Conservation (phyloP, 371 early-diverging fungal genomes). For the Massospora cicadina region DNA sequence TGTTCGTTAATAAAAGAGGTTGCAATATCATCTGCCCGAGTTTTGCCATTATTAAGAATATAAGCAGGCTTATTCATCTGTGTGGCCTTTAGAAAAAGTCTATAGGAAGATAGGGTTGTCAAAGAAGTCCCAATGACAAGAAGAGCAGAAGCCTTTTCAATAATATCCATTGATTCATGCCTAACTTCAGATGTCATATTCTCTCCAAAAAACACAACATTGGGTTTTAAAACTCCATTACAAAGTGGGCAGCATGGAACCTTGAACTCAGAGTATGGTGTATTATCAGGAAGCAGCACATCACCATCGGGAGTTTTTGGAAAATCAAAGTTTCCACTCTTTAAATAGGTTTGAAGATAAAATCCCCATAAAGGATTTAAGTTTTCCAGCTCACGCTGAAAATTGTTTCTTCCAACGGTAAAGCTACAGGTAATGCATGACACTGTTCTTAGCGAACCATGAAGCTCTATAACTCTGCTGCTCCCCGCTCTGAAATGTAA, state of each 20-base stretch:
- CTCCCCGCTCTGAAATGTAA: constrained; percentile 46
- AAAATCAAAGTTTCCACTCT: constrained; percentile 17
- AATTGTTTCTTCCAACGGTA: constrained; percentile 26
- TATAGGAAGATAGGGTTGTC: constrained; percentile 62
- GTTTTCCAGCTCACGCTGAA: constrained; percentile 40
- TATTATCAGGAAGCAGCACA: constrained; percentile 37
- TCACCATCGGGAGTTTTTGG: constrained; percentile 81
- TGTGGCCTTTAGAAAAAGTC: constrained; percentile 46
- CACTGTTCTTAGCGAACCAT: constrained; percentile 60
- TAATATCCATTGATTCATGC: constrained; percentile 25
- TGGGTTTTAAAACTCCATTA: constrained; percentile 39
- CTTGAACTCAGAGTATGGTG: constrained; percentile 36
- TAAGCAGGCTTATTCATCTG: constrained; percentile 35
- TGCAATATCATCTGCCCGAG: constrained; percentile 51
- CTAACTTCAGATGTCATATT: constrained; percentile 39
- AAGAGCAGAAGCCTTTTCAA: constrained; percentile 35
- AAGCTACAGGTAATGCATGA: constrained; percentile 50
- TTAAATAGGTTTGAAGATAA: constrained; percentile 16
- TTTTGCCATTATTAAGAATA: constrained; percentile 52
- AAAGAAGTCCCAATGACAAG: constrained; percentile 66
- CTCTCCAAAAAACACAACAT: constrained; percentile 80
- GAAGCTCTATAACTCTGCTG: constrained; percentile 49
- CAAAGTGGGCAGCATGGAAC: constrained; percentile 58
- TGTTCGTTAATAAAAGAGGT: background rate
- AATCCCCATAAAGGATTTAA: constrained; percentile 53